phyloP scores from a whole-genome alignment of 1,139 yeast genomes.

The Saccharomyces hybrid region DNA sequence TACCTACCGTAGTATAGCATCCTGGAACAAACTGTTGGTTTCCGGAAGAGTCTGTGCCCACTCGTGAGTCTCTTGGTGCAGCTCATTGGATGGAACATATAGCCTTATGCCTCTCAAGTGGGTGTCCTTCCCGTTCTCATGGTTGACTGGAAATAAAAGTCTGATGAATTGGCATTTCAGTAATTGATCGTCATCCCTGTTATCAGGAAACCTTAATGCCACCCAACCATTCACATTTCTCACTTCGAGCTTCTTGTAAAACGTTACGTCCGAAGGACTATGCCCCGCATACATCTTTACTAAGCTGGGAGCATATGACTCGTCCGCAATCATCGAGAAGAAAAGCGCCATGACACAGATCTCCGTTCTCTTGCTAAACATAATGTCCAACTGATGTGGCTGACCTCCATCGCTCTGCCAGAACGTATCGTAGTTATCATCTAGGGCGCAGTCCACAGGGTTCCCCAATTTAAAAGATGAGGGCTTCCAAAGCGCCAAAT shows the following conservation, averaged over 20 bases:
- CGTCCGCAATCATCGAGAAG: conserved; percentile 62
- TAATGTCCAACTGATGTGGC: conserved; percentile 78
- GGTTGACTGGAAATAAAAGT: conserved; percentile 67
- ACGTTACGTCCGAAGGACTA: conserved; percentile 75
- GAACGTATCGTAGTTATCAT: conserved; percentile 63
- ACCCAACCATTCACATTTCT: conserved; percentile 84
- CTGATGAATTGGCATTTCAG: conserved; percentile 70
- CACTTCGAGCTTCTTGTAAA: conserved; percentile 61
- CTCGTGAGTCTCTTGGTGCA: not conserved
- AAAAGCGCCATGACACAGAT: conserved; percentile 63
- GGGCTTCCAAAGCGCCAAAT: conserved; percentile 78
- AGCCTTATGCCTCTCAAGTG: conserved; percentile 71
- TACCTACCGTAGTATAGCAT: conserved; percentile 30
- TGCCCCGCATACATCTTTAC: conserved; percentile 73
- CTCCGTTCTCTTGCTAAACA: conserved; percentile 70
- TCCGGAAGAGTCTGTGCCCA: conserved; percentile 12
- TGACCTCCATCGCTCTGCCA: conserved; percentile 97
- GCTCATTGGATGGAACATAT: conserved; percentile 36
- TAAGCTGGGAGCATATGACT: conserved; percentile 83
- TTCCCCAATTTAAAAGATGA: conserved; percentile 70
- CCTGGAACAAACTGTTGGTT: conserved; percentile 30
- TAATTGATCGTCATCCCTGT: conserved; percentile 46
- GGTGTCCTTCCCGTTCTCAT: conserved; percentile 94
- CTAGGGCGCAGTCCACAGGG: conserved; percentile 63
- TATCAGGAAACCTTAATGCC: conserved; percentile 58